phyloP scores from a whole-genome alignment of 306 rosid genomes.

The Hippophae tibetana region DNA sequence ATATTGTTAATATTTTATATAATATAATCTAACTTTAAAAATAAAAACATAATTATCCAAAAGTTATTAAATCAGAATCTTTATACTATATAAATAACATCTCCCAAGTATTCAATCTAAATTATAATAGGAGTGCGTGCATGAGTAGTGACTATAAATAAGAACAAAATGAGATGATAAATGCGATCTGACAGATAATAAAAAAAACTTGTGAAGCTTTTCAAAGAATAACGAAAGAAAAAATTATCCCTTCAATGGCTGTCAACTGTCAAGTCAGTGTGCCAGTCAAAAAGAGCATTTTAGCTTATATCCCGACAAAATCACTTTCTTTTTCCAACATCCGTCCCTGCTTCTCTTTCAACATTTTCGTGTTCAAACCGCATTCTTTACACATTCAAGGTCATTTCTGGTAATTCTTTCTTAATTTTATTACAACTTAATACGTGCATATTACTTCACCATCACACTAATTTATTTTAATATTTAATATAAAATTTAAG shows the following conservation, averaged over 20 bases:
- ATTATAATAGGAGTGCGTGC: neutral
- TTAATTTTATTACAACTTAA: too few species aligned
- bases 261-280: slow-evolving; percentile 10
- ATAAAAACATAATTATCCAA: too few species aligned
- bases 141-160: neutral
- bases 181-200: neutral
- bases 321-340: slow-evolving; percentile 57
- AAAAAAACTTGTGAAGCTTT: slow-evolving; percentile 27
- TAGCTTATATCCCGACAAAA: slow-evolving; percentile 66
- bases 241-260: slow-evolving; percentile 15
- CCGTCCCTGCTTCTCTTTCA: slow-evolving; percentile 64
- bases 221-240: slow-evolving; percentile 41
- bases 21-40: too few species aligned
- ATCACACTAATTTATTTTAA: too few species aligned
- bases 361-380: slow-evolving; percentile 35
- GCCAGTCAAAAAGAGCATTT: slow-evolving; percentile 55
- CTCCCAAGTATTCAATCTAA: neutral
- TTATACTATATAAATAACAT: neutral
- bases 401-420: too few species aligned
- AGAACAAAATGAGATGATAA: slow-evolving; percentile 9
- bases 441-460: too few species aligned
- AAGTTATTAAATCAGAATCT: slow-evolving; percentile 2
- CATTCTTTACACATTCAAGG: too few species aligned
- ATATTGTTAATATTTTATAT: too few species aligned
- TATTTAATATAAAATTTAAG: too few species aligned